Percentiles rank a stretch among this genome's conserved stretches.
Conservation (phyloP, 2,329 filamentous ascomycete genomes). For the Fusarium tanahbumbuense region DNA sequence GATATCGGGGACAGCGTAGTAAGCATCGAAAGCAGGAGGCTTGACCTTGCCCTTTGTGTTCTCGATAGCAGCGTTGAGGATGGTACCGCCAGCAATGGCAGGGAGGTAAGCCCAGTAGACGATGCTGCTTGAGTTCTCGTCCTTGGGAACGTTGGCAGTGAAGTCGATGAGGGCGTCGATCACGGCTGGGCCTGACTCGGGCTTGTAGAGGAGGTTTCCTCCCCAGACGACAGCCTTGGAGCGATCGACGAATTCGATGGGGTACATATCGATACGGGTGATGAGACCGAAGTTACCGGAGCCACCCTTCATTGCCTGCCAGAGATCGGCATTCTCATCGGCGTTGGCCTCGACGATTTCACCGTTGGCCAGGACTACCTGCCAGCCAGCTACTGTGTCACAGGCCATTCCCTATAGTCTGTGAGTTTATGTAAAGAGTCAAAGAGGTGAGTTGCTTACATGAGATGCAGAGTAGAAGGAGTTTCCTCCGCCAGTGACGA, state of each 20-base stretch:
- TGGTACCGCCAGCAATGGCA: slow-evolving; percentile 42
- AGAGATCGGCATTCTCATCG: slow-evolving; percentile 56
- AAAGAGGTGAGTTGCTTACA: background rate
- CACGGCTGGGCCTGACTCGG: slow-evolving; percentile 34
- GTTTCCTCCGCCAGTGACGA: slow-evolving; percentile 52
- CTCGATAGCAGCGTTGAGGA: slow-evolving; percentile 49
- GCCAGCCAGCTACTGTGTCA: slow-evolving; percentile 56
- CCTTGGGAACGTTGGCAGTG: slow-evolving; percentile 47
- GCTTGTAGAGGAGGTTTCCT: slow-evolving; percentile 46
- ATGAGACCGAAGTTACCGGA: slow-evolving; percentile 59
- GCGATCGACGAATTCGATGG: slow-evolving; percentile 46
- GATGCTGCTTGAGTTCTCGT: slow-evolving; percentile 50
- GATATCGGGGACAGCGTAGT: slow-evolving; percentile 39
- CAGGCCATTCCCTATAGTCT: slow-evolving; percentile 47
- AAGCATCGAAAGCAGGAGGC: slow-evolving; percentile 48
- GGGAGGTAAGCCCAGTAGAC: slow-evolving; percentile 52
- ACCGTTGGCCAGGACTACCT: slow-evolving; percentile 59
- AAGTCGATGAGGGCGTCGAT: slow-evolving; percentile 51
- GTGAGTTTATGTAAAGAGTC: background rate
- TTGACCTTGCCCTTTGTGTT: slow-evolving; percentile 47
- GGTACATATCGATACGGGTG: slow-evolving; percentile 50
- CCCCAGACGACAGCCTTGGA: slow-evolving; percentile 48
- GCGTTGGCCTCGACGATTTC: slow-evolving; percentile 56
- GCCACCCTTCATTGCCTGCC: slow-evolving; percentile 58
- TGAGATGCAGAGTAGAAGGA: slow-evolving; percentile 51